Percentiles rank a stretch among this genome's conserved stretches.
Conservation (phyloP, 2,329 filamentous ascomycete species). For the Chlorencoelia australis region DNA sequence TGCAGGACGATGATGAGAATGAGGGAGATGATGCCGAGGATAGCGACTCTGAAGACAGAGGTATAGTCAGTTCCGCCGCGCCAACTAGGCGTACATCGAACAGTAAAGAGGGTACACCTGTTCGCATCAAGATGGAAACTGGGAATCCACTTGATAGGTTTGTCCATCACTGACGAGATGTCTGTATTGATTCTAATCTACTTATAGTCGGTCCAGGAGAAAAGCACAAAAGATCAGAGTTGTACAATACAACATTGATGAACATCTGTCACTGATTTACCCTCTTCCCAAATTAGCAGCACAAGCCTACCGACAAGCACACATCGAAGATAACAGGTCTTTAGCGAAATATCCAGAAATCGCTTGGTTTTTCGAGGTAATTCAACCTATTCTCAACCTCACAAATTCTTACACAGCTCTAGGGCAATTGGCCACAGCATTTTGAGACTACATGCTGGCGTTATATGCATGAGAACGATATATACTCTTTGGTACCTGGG, state of each 20-base stretch:
- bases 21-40: neutral
- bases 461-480: neutral
- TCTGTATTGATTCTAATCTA: neutral
- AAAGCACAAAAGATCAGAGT: neutral
- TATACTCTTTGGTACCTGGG: neutral
- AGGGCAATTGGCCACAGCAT: neutral
- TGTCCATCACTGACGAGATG: neutral
- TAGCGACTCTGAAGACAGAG: neutral
- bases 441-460: neutral
- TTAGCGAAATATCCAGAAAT: neutral
- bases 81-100: neutral
- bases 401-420: neutral
- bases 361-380: neutral
- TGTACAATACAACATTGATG: slow-evolving; percentile 1
- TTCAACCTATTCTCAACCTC: neutral
- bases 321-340: neutral
- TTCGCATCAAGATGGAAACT: neutral
- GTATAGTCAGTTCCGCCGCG: neutral
- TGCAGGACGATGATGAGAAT: neutral
- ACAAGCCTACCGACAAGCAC: neutral
- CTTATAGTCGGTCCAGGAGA: neutral
- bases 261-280: neutral
- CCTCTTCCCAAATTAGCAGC: neutral
- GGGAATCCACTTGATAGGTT: neutral
- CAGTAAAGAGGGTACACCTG: neutral